Conservation (phyloP, 768 basidiomycete genomes). For the Leccinum subtestaceum region DNA sequence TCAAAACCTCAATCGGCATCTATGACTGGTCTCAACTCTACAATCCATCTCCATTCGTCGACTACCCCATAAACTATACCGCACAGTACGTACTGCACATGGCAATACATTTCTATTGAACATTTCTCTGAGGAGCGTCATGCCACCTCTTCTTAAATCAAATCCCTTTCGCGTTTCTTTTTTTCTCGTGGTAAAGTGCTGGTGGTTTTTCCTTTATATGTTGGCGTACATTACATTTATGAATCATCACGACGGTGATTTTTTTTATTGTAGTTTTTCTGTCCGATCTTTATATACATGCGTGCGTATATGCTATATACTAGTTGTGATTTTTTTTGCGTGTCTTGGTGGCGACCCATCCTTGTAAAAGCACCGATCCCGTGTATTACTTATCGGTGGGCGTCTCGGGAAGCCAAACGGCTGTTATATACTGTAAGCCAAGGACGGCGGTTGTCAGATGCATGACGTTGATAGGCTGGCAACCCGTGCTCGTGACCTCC, state of each 20-base stretch:
- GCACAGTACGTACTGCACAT: constrained; percentile 31
- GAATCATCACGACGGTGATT: neutral
- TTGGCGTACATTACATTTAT: neutral
- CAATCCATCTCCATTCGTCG: neutral
- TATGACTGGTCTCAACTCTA: constrained; percentile 21
- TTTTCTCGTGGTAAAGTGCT: neutral
- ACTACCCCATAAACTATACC: constrained; percentile 18
- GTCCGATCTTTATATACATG: neutral
- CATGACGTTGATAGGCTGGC: no score
- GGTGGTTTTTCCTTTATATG: no score
- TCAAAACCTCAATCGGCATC: constrained; percentile 19
- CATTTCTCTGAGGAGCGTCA: constrained; percentile 11
- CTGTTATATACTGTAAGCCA: no score
- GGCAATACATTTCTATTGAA: constrained; percentile 28
- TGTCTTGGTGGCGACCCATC: neutral
- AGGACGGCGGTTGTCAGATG: no score
- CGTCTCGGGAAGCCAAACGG: no score
- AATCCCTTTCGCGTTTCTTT: constrained; percentile 2
- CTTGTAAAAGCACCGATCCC: no score
- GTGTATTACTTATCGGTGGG: no score
- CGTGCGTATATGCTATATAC: constrained; percentile 15
- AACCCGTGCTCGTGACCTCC: neutral
- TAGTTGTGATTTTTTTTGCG: neutral
- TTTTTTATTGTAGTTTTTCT: neutral
- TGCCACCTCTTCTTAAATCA: neutral